phyloP scores from a whole-genome alignment of 2,329 filamentous ascomycete species.

The Dactylellina haptotyla region DNA sequence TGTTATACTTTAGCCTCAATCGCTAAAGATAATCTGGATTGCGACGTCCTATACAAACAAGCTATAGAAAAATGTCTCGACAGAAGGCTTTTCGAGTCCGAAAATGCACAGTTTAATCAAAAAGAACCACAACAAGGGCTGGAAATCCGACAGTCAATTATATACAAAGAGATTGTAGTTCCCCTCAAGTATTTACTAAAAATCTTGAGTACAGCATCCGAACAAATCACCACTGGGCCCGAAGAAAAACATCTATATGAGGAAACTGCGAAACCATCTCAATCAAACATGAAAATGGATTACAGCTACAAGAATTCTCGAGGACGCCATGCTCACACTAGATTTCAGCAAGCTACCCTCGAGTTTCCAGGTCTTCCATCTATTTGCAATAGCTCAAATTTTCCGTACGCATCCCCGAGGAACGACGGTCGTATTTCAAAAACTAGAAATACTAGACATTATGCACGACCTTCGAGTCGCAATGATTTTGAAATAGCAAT shows the following conservation, averaged over 20 bases:
- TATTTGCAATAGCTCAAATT: too few relatives aligned
- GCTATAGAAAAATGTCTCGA: conserved; percentile 41
- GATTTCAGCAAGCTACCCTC: too few relatives aligned
- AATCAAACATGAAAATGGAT: too few relatives aligned
- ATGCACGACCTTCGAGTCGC: conserved; percentile 30
- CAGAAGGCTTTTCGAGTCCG: conserved; percentile 32
- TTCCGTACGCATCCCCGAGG: neutral
- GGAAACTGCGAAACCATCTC: too few relatives aligned
- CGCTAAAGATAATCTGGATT: conserved; percentile 17
- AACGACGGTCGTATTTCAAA: neutral
- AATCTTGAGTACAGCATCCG: neutral
- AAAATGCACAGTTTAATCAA: conserved; percentile 27
- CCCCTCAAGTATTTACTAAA: conserved; percentile 33
- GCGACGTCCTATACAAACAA: conserved; percentile 44
- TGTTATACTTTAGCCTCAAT: conserved; percentile 32
- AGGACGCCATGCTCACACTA: too few relatives aligned
- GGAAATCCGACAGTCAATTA: conserved; percentile 32
- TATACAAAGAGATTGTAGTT: conserved; percentile 38
- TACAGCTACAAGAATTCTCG: too few relatives aligned
- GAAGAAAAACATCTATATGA: too few relatives aligned
- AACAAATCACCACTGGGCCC: too few relatives aligned
- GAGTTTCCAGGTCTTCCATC: too few relatives aligned
- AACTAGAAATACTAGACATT: neutral
- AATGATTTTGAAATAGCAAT: conserved; percentile 60
- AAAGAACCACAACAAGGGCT: conserved; percentile 24